Base-by-base conservation (phyloP, 371 early-diverging fungal genomes). In the Basidiobolus meristosporus region DNA sequence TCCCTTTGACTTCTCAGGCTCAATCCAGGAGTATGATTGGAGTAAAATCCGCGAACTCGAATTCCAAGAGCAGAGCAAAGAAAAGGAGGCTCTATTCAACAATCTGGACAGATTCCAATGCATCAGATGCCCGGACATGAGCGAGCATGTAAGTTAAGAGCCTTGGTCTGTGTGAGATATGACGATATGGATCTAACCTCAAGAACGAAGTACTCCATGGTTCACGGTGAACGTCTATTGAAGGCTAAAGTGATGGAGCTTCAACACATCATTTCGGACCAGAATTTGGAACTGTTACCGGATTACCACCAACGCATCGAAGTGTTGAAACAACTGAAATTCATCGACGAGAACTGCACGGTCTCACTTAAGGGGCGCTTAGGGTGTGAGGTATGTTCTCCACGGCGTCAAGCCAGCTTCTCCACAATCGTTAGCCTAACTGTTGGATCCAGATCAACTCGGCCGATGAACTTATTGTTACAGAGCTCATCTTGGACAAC, bases 281-380 rank as follows among this genome's bases (percentile, higher is more conserved):
- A 86, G 48, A 96, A 90, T 50, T 67, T 96, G 9, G 84, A 84
- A 37, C 59, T 93, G 1, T 57, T 93, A 2, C 93, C 95, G 0
- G 95, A 92, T 44, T 96, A 90, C 50, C 70, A 89, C 32, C 78
- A 82, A 48, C 72, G 93, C 2, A 60, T 91, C 6, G 69, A 73
- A 20, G 85, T 96, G 5, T 68, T 96, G 28, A 68, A 76, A 43
- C 54, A 53, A 11, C 59, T 91, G 42, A 63, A 70, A 1, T 92
- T 79, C 46, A 70, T 91, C 35, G 89, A 88, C 40, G 80, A 79
- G 40, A 65, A 68, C 40, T 70, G 75, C 32, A 83, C 85, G 0
- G 90, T 96, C 2, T 79, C 84, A 42, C 73, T 98, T 31, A 99
- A 99, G 65, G 99, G 99, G n/a, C 81, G 90, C 17, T 90, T 99